These are phyloP conservation scores for Leucoagaricus sp. DNA, from an alignment of 1,284 basidiomycete genomes.

Conservation along the genomic window DNA sequence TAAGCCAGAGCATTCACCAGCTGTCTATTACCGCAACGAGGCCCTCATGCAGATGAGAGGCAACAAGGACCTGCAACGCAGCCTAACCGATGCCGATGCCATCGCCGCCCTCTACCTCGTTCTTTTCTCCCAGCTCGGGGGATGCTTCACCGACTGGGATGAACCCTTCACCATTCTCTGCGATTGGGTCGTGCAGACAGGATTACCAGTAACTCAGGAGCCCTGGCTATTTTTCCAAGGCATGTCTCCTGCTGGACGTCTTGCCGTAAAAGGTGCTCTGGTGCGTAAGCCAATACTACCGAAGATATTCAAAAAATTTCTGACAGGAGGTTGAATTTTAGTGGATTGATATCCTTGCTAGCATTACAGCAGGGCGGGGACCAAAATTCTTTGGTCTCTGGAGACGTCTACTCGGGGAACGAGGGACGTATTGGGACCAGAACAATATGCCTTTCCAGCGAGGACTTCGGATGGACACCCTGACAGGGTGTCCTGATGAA, in stretches of 20 bases:
- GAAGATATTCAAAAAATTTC: conserved; percentile 6
- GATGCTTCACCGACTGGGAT: conserved; percentile 66
- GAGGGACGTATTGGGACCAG: conserved; percentile 20
- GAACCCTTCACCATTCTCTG: conserved; percentile 63
- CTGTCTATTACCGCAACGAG: conserved; percentile 68
- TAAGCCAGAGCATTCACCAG: conserved; percentile 56
- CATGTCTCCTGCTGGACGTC: conserved; percentile 52
- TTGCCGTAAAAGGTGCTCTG: conserved; percentile 69
- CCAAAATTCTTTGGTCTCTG: conserved; percentile 70
- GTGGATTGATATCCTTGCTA: conserved; percentile 78
- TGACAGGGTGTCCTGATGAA: conserved; percentile 76
- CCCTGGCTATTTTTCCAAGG: conserved; percentile 56
- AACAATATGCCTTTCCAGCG: conserved; percentile 25
- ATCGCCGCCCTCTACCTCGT: conserved; percentile 75
- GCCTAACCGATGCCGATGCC: conserved; percentile 65
- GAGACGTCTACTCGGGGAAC: conserved; percentile 52
- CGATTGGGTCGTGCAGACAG: conserved; percentile 71
- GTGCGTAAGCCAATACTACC: conserved; percentile 42
- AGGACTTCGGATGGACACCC: conserved; percentile 56
- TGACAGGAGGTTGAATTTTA: conserved; percentile 29
- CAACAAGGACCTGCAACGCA: conserved; percentile 48
- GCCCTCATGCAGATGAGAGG: conserved; percentile 55
- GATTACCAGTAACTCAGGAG: conserved; percentile 61
- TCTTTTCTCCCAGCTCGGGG: conserved; percentile 66
- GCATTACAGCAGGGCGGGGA: conserved; percentile 57